Evolutionary conservation across 2,329 filamentous ascomycete genomes (phyloP).

Genomic region (Phyllosticta capitalensis): DNA sequence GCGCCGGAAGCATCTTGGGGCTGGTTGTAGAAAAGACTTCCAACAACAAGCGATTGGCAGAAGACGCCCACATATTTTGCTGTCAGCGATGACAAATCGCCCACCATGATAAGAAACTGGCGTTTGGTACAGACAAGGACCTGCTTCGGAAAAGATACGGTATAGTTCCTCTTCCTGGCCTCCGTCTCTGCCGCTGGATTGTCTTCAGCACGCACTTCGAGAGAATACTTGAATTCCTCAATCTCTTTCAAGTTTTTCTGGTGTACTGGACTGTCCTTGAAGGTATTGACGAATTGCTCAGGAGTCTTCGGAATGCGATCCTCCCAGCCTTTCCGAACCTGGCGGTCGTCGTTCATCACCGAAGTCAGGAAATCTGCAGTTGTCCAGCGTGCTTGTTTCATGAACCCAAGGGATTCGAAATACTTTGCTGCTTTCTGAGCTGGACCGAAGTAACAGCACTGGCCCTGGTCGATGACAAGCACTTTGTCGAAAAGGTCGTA

Average conservation of each 20-base stretch:
- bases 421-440: conserved; percentile 53
- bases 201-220: conserved; percentile 20
- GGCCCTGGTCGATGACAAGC: conserved; percentile 31
- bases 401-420: conserved; percentile 58
- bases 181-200: conserved; percentile 21
- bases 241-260: conserved; percentile 31
- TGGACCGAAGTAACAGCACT: conserved; percentile 51
- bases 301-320: conserved; percentile 46
- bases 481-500: conserved; percentile 33
- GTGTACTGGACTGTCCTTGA: conserved; percentile 27
- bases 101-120: conserved; percentile 43
- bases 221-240: conserved; percentile 27
- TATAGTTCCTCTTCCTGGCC: conserved; percentile 34
- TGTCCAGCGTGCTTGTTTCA: conserved; percentile 57
- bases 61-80: conserved; percentile 43
- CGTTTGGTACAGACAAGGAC: conserved; percentile 31
- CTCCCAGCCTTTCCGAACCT: conserved; percentile 48
- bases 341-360: conserved; percentile 54
- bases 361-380: conserved; percentile 65
- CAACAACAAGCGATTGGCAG: conserved; percentile 32
- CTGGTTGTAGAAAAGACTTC: conserved; percentile 44
- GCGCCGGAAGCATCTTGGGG: conserved; percentile 44
- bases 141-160: conserved; percentile 29
- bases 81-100: conserved; percentile 41
- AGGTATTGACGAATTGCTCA: conserved; percentile 44